Conservation (phyloP, 2,329 filamentous ascomycete species). For the Neonectria neomacrospora region DNA sequence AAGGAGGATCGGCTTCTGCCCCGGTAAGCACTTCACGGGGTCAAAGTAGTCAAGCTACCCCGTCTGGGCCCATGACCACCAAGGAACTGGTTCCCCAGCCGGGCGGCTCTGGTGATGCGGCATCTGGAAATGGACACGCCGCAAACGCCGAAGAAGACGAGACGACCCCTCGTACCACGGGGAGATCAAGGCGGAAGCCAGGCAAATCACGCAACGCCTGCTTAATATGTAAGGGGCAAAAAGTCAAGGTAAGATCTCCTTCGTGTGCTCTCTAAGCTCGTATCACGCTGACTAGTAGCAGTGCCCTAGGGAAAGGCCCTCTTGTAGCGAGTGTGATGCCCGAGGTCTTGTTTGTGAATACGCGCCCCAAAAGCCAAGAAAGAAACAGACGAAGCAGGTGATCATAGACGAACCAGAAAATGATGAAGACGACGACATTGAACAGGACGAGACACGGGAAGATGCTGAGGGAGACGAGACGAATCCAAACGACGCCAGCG, state of each 20-base stretch:
- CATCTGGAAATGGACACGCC: slow-evolving; percentile 22
- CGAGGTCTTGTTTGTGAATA: slow-evolving; percentile 53
- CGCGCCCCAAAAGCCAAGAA: slow-evolving; percentile 47
- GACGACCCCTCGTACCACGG: slow-evolving; percentile 6
- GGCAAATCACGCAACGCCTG: slow-evolving; percentile 51
- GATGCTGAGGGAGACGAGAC: slow-evolving; percentile 11
- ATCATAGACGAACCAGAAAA: slow-evolving; percentile 31
- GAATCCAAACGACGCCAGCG: not conserved
- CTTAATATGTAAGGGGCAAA: slow-evolving; percentile 51
- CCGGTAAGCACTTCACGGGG: slow-evolving; percentile 40
- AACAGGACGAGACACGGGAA: slow-evolving; percentile 31
- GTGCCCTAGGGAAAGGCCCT: slow-evolving; percentile 56
- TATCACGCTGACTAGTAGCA: slow-evolving; percentile 30
- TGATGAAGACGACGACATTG: slow-evolving; percentile 28
- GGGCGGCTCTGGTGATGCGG: slow-evolving; percentile 26
- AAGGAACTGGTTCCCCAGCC: slow-evolving; percentile 47
- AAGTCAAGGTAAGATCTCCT: slow-evolving; percentile 51
- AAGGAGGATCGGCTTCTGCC: slow-evolving; percentile 45
- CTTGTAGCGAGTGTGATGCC: slow-evolving; percentile 52
- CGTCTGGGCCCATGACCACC: slow-evolving; percentile 45
- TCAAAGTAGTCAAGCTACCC: slow-evolving; percentile 36
- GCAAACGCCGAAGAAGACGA: slow-evolving; percentile 13
- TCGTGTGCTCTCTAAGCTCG: not conserved
- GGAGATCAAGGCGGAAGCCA: slow-evolving; percentile 35
- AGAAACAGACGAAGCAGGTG: slow-evolving; percentile 36